Conservation (phyloP, 495 filamentous ascomycete species). For the Neurospora sp. region DNA sequence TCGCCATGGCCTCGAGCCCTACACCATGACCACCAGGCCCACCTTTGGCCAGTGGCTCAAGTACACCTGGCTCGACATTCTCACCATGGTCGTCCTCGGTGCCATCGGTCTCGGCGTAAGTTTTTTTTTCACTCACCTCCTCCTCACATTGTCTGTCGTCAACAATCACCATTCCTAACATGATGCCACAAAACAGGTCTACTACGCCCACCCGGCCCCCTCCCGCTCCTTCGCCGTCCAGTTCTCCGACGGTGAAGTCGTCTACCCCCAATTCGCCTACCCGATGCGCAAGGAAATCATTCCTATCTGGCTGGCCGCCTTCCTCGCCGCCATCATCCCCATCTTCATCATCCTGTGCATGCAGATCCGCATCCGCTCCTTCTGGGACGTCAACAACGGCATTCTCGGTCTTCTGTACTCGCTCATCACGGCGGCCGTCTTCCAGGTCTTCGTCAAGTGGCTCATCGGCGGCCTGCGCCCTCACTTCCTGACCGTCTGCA, state of each 20-base stretch:
- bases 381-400: conserved; percentile 60
- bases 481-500: conserved; percentile 48
- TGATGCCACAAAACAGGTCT: conserved; percentile 31
- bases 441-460: conserved; percentile 49
- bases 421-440: conserved; percentile 46
- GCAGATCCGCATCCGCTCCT: conserved; percentile 52
- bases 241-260: conserved; percentile 47
- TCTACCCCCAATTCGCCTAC: conserved; percentile 53
- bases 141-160: background rate
- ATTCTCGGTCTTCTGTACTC: conserved; percentile 50
- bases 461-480: conserved; percentile 50
- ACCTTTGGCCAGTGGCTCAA: conserved; percentile 49
- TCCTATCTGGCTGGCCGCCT: conserved; percentile 48
- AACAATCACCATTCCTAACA: conserved; percentile 1
- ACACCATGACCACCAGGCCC: conserved; percentile 32
- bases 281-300: conserved; percentile 53
- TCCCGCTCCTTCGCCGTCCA: conserved; percentile 48
- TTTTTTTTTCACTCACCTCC: conserved; percentile 7
- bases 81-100: conserved; percentile 48
- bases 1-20: conserved; percentile 8
- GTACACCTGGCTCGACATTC: conserved; percentile 46
- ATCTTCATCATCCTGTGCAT: conserved; percentile 46
- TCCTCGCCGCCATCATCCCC: conserved; percentile 45
- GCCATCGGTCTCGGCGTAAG: conserved; percentile 47
- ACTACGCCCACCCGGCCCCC: conserved; percentile 45